Evolutionary conservation across 805 yeast species (phyloP).

Genomic region (Sugiyamaella mastotermitis): DNA sequence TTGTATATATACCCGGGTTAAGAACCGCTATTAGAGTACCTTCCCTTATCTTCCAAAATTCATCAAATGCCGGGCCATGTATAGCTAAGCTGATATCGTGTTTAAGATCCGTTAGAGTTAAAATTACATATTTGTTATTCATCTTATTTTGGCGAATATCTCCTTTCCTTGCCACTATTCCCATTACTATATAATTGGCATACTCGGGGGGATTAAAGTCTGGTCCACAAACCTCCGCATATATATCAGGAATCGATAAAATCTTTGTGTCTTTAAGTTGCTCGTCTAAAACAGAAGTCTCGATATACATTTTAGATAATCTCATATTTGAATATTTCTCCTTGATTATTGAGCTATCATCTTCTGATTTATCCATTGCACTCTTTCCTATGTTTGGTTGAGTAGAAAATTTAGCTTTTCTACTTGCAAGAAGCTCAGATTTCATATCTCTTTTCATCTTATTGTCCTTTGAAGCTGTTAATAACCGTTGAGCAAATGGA

Average conservation of each 20-base stretch:
- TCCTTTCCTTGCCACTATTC: slow-evolving; percentile 55
- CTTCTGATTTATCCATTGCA: not conserved
- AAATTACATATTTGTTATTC: slow-evolving; percentile 49
- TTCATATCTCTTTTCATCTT: not conserved
- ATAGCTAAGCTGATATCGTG: slow-evolving; percentile 54
- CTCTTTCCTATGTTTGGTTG: slow-evolving; percentile 6
- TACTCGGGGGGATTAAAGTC: slow-evolving; percentile 61
- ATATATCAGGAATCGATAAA: slow-evolving; percentile 50
- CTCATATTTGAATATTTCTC: slow-evolving; percentile 43
- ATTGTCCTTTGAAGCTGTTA: not conserved
- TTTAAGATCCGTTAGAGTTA: slow-evolving; percentile 64
- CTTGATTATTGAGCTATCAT: not conserved
- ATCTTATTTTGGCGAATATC: slow-evolving; percentile 37
- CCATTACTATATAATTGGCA: slow-evolving; percentile 76
- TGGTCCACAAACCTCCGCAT: slow-evolving; percentile 66
- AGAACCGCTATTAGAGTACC: slow-evolving; percentile 73
- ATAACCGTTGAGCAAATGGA: slow-evolving; percentile 13
- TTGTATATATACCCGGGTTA: slow-evolving; percentile 56
- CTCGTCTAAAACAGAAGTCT: slow-evolving; percentile 29
- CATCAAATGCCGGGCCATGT: slow-evolving; percentile 61
- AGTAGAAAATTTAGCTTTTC: slow-evolving; percentile 7
- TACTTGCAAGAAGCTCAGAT: slow-evolving; percentile 1
- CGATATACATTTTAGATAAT: slow-evolving; percentile 43
- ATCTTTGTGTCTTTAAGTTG: slow-evolving; percentile 47
- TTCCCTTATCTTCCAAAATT: slow-evolving; percentile 63